Evolutionary conservation across 1,284 basidiomycete species (phyloP).

Genomic region (Rhodotorula sp.): DNA sequence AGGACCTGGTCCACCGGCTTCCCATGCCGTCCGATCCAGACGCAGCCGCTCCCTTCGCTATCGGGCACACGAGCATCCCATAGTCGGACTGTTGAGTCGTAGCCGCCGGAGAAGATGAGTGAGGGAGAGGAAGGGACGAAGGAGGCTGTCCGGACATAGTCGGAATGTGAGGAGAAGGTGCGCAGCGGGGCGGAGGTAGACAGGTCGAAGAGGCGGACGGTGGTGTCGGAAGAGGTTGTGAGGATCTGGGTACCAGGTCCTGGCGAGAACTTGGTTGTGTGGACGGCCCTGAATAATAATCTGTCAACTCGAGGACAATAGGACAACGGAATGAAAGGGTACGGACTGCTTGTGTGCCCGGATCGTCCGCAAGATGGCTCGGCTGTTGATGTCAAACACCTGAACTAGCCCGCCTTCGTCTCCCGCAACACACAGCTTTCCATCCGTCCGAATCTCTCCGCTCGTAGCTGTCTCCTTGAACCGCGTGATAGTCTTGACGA

Average conservation of each 20-base stretch:
- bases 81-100: constrained; percentile 85
- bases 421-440: constrained; percentile 90
- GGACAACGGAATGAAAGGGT: neutral
- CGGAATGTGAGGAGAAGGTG: constrained; percentile 80
- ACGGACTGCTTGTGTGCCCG: constrained; percentile 80
- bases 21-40: constrained; percentile 46
- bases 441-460: constrained; percentile 82
- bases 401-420: constrained; percentile 93
- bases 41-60: constrained; percentile 29
- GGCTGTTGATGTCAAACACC: constrained; percentile 90
- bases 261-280: constrained; percentile 87
- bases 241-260: constrained; percentile 59
- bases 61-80: constrained; percentile 68
- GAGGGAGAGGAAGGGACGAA: constrained; percentile 79
- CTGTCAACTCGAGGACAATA: neutral
- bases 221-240: constrained; percentile 94
- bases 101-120: constrained; percentile 86
- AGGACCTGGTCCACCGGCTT: constrained; percentile 87
- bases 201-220: constrained; percentile 91
- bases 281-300: constrained; percentile 66
- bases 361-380: constrained; percentile 88
- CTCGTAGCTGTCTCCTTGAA: constrained; percentile 95
- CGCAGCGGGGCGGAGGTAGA: constrained; percentile 78
- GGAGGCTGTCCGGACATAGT: constrained; percentile 92
- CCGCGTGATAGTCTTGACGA: constrained; percentile 90